Percentiles rank a stretch among this genome's conserved stretches.
These are phyloP conservation scores for Pichia sp. DNA, from an alignment of 1,139 yeast genomes.

Conservation along the genomic window DNA sequence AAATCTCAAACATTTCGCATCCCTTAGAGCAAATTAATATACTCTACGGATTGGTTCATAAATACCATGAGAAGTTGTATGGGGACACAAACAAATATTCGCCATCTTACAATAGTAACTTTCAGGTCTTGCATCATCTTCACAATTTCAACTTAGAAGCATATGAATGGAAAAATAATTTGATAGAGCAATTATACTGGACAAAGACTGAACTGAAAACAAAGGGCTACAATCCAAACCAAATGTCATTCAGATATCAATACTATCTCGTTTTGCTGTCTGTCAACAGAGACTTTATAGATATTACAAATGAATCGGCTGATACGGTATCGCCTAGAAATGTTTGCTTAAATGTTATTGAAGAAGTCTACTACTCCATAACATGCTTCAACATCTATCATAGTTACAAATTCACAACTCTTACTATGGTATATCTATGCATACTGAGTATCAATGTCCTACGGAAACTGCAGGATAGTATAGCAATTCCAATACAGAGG, in stretches of 20 bases:
- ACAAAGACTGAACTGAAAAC: constrained; percentile 7
- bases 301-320: neutral
- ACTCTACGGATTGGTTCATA: constrained; percentile 5
- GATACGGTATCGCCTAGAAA: neutral
- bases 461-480: constrained; percentile 1
- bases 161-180: constrained; percentile 10
- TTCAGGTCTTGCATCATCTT: constrained; percentile 3
- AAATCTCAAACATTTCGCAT: constrained; percentile 9
- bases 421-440: constrained; percentile 9
- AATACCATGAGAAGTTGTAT: constrained; percentile 4
- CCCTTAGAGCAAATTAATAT: constrained; percentile 8
- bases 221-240: constrained; percentile 8
- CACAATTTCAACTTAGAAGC: constrained; percentile 8
- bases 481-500: neutral
- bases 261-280: constrained; percentile 9
- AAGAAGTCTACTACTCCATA: constrained; percentile 10
- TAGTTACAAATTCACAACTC: constrained; percentile 1
- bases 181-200: constrained; percentile 8
- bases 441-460: constrained; percentile 8
- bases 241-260: constrained; percentile 13
- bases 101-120: neutral
- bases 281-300: constrained; percentile 9
- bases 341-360: constrained; percentile 7
- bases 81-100: too few relatives aligned
- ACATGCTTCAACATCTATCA: constrained; percentile 7